Conservation (phyloP, 1,139 yeast species). For the Candida tropicalis region DNA sequence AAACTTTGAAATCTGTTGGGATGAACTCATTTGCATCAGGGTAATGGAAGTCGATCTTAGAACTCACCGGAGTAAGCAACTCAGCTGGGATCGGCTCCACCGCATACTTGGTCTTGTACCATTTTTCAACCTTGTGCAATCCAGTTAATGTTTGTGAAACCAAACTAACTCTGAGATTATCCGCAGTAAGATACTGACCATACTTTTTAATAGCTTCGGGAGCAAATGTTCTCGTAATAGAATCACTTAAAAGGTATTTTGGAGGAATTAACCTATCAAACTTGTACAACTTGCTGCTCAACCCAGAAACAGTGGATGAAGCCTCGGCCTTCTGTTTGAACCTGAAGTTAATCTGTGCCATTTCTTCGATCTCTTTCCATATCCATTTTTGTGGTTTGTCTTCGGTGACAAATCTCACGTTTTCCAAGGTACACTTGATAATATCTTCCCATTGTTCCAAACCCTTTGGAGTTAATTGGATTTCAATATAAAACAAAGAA, state of each 20-base stretch:
- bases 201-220: constrained; percentile 55
- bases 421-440: constrained; percentile 64
- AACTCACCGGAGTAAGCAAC: constrained; percentile 24
- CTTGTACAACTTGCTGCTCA: constrained; percentile 47
- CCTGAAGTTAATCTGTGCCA: constrained; percentile 55
- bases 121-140: constrained; percentile 58
- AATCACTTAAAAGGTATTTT: constrained; percentile 57
- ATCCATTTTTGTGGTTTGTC: constrained; percentile 63
- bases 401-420: constrained; percentile 56
- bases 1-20: constrained; percentile 72
- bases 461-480: constrained; percentile 79
- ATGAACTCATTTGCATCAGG: constrained; percentile 79
- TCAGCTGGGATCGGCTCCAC: constrained; percentile 45
- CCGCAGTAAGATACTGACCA: constrained; percentile 51
- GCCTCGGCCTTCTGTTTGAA: constrained; percentile 70
- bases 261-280: constrained; percentile 58
- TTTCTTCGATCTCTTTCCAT: constrained; percentile 50
- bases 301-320: constrained; percentile 57
- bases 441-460: constrained; percentile 64
- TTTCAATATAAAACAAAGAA: constrained; percentile 64
- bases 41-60: constrained; percentile 45
- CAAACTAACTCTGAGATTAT: constrained; percentile 63
- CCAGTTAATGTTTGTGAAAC: constrained; percentile 51
- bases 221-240: constrained; percentile 62
- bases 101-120: constrained; percentile 89